A percentile compares a stretch with the other conserved stretches of the same genome.
phyloP scores from a whole-genome alignment of 1,284 basidiomycete genomes.

The Fomitopsis betulina region DNA sequence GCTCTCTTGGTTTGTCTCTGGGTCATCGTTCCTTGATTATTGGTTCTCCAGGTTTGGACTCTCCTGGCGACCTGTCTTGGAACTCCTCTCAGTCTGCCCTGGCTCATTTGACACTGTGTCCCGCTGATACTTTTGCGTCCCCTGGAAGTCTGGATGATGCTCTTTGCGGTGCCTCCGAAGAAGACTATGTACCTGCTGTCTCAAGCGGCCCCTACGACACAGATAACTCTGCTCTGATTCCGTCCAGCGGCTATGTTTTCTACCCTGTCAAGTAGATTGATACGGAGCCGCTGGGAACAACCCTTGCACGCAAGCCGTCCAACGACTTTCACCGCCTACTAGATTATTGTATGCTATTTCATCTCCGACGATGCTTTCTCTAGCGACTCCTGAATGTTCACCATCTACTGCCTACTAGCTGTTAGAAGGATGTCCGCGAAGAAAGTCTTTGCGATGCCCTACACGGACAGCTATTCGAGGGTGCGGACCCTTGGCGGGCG shows the following conservation, averaged over 20 bases:
- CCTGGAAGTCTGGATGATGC: background rate
- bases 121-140: background rate
- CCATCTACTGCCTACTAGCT: background rate
- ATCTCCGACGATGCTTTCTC: too few relatives aligned
- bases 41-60: background rate
- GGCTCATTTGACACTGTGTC: background rate
- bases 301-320: background rate
- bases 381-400: background rate
- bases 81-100: background rate
- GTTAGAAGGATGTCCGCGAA: background rate
- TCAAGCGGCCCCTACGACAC: too few relatives aligned
- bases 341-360: too few relatives aligned
- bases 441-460: conserved; percentile 15
- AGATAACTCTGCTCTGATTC: too few relatives aligned
- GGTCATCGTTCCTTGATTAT: background rate
- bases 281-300: background rate
- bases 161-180: too few relatives aligned
- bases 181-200: too few relatives aligned
- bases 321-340: background rate
- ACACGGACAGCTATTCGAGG: conserved; percentile 21
- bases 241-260: too few relatives aligned
- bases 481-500: conserved; percentile 20
- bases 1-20: background rate
- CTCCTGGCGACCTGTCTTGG: background rate
- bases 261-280: background rate